Conservation (phyloP, 2,329 filamentous ascomycete genomes). For the Diaporthe vaccinii region DNA sequence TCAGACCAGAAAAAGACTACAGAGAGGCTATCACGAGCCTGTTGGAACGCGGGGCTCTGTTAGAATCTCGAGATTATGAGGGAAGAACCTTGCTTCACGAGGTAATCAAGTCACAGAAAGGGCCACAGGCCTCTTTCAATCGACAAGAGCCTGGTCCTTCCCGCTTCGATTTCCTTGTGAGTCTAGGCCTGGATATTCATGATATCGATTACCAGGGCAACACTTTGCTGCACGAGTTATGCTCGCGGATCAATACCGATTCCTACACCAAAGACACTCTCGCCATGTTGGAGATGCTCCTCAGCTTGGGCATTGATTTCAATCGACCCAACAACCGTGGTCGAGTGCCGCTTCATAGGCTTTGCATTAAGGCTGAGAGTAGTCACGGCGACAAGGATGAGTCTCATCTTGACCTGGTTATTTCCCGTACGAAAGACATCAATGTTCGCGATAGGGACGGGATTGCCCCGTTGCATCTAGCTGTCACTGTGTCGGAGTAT, state of each 20-base stretch:
- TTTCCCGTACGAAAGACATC: background rate
- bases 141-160: background rate
- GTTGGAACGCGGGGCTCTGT: background rate
- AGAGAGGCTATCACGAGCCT: background rate
- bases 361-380: background rate
- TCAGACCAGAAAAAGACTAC: background rate
- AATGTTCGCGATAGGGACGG: background rate
- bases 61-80: background rate
- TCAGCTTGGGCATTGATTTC: background rate
- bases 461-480: background rate
- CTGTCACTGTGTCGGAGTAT: background rate
- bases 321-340: background rate
- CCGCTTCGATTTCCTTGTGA: background rate
- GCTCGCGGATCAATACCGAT: background rate
- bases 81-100: background rate
- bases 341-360: background rate
- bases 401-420: background rate
- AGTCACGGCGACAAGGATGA: background rate
- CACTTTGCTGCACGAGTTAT: background rate
- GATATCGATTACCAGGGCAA: background rate
- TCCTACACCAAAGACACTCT: background rate
- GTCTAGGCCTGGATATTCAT: background rate
- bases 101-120: constrained; percentile 1
- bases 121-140: background rate
- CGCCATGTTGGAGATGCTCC: background rate